A percentile compares a stretch with the other conserved stretches of the same genome.
These are phyloP conservation scores for Hygrophoropsis aurantiaca DNA, from an alignment of 768 basidiomycete species.

Conservation along the genomic window DNA sequence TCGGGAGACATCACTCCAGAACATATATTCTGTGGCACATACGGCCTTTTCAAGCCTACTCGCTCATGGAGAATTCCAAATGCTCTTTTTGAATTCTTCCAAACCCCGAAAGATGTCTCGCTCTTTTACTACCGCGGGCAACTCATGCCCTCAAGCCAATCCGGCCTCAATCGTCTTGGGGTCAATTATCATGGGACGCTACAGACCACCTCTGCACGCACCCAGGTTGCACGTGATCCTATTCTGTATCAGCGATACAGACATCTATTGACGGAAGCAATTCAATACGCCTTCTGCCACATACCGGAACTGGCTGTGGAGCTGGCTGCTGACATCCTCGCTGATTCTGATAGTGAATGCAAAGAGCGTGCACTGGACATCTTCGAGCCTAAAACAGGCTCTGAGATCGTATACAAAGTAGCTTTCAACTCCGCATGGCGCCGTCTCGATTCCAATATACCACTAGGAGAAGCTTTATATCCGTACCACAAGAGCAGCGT, in stretches of 20 bases:
- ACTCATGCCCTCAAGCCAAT: conserved; percentile 7
- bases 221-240: conserved; percentile 3
- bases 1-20: conserved; percentile 10
- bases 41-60: conserved; percentile 10
- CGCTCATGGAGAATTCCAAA: conserved; percentile 11
- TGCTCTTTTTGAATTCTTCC: conserved; percentile 16
- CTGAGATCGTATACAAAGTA: neutral
- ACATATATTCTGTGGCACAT: conserved; percentile 12
- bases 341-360: neutral
- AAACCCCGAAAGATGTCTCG: conserved; percentile 6
- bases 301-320: conserved; percentile 13
- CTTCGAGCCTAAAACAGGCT: neutral
- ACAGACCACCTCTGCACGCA: conserved; percentile 7
- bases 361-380: neutral
- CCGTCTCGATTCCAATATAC: neutral
- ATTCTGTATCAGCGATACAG: conserved; percentile 11
- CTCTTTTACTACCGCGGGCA: conserved; percentile 16
- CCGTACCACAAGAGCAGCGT: conserved; percentile 5
- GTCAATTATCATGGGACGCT: conserved; percentile 15
- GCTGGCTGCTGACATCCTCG: conserved; percentile 14
- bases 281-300: conserved; percentile 10
- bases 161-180: conserved; percentile 6
- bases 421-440: conserved; percentile 1
- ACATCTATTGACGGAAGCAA: conserved; percentile 9
- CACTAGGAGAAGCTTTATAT: neutral